Base-by-base conservation (phyloP, 208 protist genomes). In the Porcisia hertigi region DNA sequence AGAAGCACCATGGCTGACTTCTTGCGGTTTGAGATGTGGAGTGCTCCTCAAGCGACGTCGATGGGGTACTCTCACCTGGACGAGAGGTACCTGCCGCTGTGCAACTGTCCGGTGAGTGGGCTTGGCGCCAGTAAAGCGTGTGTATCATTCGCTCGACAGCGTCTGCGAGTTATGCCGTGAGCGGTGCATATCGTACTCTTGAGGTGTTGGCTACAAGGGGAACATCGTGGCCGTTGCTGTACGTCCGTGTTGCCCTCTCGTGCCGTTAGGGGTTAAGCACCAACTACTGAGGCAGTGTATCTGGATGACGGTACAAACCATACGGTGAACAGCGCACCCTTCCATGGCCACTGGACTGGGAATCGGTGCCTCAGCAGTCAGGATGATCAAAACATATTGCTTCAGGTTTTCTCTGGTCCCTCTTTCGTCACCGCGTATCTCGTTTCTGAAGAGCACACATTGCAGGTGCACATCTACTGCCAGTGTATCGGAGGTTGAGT, bases 1-100 rank as follows among this genome's bases (percentile, higher is more conserved):
- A 72, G 47, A 30, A 91, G 89, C 76, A 76, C 84, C 5, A 74
- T 86, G 57, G 70, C 63, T 47, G 89, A 93, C 76, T 93, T 93
- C 53, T 30, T 54, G 60, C 73, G 82, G 9, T 81, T 84, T 43
- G 72, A 87, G 65, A 71, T 85, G 63, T 80, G 76, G 70, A 84
- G 76, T 34, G 75, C 69, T 60, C 71, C 69, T 54, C 82, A 84
- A 41, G 73, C 57, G 62, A 75, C 71, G 75, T 77, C 80, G 43
- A 70, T 58, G 55, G 84, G 86, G n/a, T 69, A 73, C 52, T 93
- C 86, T 75, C 86, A 89, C 71, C 76, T 93, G 23, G 81, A 89
- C 66, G 79, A 82, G 59, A 70, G 66, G 65, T 76, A 75, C 63
- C 41, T n/a, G 64, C 8, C 2, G n/a, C 49, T 83, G 66, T 66